Base-by-base conservation (phyloP, 192 early-diverging fungal species). In the Gonapodya sp. region DNA sequence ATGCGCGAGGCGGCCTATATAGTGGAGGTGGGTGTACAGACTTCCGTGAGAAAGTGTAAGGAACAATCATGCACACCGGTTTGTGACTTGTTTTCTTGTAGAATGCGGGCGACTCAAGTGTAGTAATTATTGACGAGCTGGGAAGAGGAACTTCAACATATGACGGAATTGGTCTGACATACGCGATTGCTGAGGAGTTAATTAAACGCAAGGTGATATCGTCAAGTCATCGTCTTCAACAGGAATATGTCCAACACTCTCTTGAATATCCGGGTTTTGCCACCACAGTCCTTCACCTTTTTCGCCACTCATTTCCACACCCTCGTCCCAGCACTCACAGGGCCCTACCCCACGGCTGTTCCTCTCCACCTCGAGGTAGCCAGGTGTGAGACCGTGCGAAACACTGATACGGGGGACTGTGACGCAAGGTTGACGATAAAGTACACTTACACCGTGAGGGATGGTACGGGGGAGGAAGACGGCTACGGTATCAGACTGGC, bases 101-200 rank as follows among this genome's bases (percentile, higher is more conserved):
- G 73, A 90, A 93, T 81, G 89, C 89, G 31, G 92, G 91, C 34
- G 84, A 88, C 34, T 82, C 88, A 72, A 92, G 91, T 37, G 83
- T 98, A 77, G 89, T 98, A 0, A 84, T 96, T 73, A 94, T 98
- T 82, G 96, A 98, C 84, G 96, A 98, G 86, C 90, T 98, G 31
- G 96, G 96, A 16, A 82, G 96, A 85, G 84, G 91, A 31, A 92
- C 92, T 0, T 92, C 91, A 0, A 89, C 88, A 1, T 86, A 82
- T 24, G 95, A 96, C 80, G 95, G 94, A 0, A 84, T 89, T 31
- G 92, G 89, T 0, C 88, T 96, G 18, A 87, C 94, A 31, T 89
- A 89, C 81, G 93, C 94, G 0, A 87, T 96, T 0, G 91, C 89
- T 64, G 94, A 95, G 78, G 86, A 92, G 78, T 82, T 96, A 32